phyloP scores from a whole-genome alignment of 345 rosid genomes.

The Citrus hindsii region DNA sequence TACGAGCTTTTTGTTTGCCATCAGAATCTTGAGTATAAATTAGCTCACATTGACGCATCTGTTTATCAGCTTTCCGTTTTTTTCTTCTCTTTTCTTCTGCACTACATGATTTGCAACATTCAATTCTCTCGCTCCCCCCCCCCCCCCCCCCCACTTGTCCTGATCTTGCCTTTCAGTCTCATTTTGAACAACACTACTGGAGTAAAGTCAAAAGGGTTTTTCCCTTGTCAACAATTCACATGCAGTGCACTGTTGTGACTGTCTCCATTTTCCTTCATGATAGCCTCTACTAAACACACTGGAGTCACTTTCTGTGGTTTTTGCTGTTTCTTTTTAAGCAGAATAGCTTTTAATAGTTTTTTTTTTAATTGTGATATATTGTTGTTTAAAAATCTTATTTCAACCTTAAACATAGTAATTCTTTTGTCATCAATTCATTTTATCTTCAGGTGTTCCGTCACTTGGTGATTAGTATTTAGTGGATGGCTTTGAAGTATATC shows the following conservation, averaged over 20 bases:
- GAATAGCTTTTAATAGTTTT: neutral
- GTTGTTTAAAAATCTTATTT: neutral
- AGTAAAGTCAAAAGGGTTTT: neutral
- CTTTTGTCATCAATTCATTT: neutral
- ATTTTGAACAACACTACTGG: neutral
- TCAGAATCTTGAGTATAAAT: neutral
- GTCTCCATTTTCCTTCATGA: neutral
- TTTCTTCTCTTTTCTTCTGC: neutral
- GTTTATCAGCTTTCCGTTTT: neutral
- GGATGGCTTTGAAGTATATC: neutral
- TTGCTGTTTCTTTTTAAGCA: neutral
- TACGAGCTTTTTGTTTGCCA: neutral
- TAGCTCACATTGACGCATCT: neutral
- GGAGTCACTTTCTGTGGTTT: neutral
- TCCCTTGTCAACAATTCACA: neutral
- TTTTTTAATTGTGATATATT: neutral
- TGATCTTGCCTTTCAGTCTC: neutral
- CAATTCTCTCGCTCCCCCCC: neutral
- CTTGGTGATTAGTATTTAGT: neutral
- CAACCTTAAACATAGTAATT: neutral
- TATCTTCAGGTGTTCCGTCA: neutral
- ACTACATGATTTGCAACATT: neutral
- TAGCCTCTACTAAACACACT: neutral
- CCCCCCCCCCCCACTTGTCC: neutral
- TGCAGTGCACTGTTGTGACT: neutral